Conservation (phyloP, 352 stramenopile genomes). For the Globisporangium camurandrum region DNA sequence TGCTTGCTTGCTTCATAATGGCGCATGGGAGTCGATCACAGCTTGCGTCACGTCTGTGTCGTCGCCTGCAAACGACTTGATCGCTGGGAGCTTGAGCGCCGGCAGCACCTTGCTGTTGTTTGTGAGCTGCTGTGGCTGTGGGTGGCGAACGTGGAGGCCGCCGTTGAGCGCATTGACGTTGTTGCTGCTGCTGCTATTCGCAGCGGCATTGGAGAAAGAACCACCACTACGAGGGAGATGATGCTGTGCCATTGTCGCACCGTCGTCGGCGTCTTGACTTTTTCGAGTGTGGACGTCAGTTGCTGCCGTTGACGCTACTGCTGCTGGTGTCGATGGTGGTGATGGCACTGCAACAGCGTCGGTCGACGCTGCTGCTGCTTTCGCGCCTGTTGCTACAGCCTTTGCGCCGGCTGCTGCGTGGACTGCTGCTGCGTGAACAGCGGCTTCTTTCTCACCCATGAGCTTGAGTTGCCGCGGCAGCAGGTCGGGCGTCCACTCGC, state of each 20-base stretch:
- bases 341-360: too few relatives aligned
- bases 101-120: not conserved
- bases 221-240: too few relatives aligned
- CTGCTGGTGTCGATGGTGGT: not conserved
- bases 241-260: not conserved
- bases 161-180: too few relatives aligned
- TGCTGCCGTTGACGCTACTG: not conserved
- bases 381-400: too few relatives aligned
- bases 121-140: not conserved
- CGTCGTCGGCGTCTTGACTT: not conserved
- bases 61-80: not conserved
- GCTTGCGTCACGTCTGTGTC: not conserved
- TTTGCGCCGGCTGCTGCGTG: not conserved
- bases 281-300: not conserved
- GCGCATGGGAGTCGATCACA: too few relatives aligned
- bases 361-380: not conserved
- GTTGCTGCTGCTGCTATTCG: too few relatives aligned
- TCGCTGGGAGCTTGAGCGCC: not conserved
- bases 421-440: not conserved
- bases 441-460: slow-evolving; percentile 25
- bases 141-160: not conserved
- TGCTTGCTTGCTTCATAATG: too few relatives aligned
- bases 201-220: too few relatives aligned
- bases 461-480: slow-evolving; percentile 53
- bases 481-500: slow-evolving; percentile 67